Evolutionary conservation across 768 basidiomycete species (phyloP), one percentile per base, ranked within the genome.

Genomic region (Rhizopogon sp.): DNA sequence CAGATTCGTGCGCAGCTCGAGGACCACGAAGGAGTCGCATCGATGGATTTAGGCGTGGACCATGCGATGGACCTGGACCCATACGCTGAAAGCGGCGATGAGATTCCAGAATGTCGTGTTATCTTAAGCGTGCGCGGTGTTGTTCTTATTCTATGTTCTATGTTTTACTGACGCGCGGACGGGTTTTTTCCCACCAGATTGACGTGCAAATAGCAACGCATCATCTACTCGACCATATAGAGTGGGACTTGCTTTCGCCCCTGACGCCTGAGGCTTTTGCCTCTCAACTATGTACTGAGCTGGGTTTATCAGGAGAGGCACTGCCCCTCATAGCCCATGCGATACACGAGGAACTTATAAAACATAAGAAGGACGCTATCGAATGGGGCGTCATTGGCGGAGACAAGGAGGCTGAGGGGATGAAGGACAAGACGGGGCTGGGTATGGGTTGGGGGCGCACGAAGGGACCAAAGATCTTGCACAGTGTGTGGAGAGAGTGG

Each of bases 401-500:
- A 2, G 79, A 85, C 45, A 74, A 75, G 69, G 60, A 82, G 79
- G 54, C 66, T 75, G 67, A 78, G 81, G 53, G 87, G 57, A 67
- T 87, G 66, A 90, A 90, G 68, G 89, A 90, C 62, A 89, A 89
- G 72, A 90, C 90, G 3, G 92, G 90, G 1, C 73, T 90, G 20
- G 89, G 88, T 2, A 76, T 89, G 3, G 84, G 82, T 8, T 88
- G 85, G 80, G 87, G 85, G 6, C 77, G 85, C n/a, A 82, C 83
- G 22, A 74, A 85, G 29, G 95, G 93, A 2, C 89, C 93, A 7
- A 92, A 89, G 70, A 75, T 79, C 31, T 72, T 98, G 46, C 82
- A 82, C 69, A 90, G 94, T 55, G 88, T 95, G 3, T 98, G 96
- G 96, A 74, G 94, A 43, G 96, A 98, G 66, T 98, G 94, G 93